These are phyloP conservation scores for Cyclocybe cylindracea DNA, from an alignment of 768 basidiomycete species.

Conservation along the genomic window DNA sequence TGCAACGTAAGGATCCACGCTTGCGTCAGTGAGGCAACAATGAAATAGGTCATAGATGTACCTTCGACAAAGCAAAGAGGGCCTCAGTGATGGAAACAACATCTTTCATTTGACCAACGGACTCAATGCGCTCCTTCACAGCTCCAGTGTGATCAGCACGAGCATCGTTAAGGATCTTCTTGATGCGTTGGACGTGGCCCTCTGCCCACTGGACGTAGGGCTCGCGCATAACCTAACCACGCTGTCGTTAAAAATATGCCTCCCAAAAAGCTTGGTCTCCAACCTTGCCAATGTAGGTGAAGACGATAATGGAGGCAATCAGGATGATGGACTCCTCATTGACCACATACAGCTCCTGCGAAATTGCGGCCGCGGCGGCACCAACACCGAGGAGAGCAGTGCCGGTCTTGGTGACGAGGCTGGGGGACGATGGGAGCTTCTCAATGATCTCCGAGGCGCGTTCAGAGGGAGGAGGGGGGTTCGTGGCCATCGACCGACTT, in stretches of 20 bases:
- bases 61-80: constrained; percentile 93
- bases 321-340: constrained; percentile 95
- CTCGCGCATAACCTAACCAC: constrained; percentile 64
- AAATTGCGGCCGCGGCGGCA: constrained; percentile 88
- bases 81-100: constrained; percentile 88
- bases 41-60: constrained; percentile 25
- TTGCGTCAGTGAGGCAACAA: background rate
- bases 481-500: constrained; percentile 70
- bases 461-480: constrained; percentile 75
- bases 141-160: constrained; percentile 90
- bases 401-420: constrained; percentile 93
- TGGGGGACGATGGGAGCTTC: constrained; percentile 80
- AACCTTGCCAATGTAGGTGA: constrained; percentile 81
- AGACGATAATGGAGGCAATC: constrained; percentile 80
- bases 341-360: constrained; percentile 95
- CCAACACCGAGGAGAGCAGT: constrained; percentile 90
- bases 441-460: constrained; percentile 90
- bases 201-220: constrained; percentile 95
- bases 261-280: constrained; percentile 16
- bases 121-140: constrained; percentile 89
- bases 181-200: constrained; percentile 83
- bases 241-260: constrained; percentile 10
- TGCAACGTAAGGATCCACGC: constrained; percentile 27
- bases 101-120: constrained; percentile 93
- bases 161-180: constrained; percentile 75